phyloP scores from a whole-genome alignment of 2,329 filamentous ascomycete species.

The Cryphonectria radicalis region DNA sequence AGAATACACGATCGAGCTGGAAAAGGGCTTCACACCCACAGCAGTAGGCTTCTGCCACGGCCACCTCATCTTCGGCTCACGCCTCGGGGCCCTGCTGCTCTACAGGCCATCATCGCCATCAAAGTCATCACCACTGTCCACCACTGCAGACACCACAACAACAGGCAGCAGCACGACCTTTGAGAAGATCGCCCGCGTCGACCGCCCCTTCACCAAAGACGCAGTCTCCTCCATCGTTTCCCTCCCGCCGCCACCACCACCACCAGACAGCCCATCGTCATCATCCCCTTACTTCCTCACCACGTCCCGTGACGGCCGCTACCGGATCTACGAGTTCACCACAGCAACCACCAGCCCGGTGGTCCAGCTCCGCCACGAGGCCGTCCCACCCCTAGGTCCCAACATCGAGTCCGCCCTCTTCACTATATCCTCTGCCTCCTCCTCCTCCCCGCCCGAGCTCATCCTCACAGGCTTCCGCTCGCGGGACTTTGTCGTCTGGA shows the following conservation, averaged over 20 bases:
- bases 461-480: conserved; percentile 81
- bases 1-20: conserved; percentile 43
- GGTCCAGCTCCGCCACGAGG: conserved; percentile 66
- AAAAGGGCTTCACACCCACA: conserved; percentile 55
- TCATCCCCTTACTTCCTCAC: conserved; percentile 60
- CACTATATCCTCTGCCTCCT: conserved; percentile 29
- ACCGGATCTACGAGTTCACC: conserved; percentile 63
- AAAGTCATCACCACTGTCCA: too few species aligned
- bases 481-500: conserved; percentile 80
- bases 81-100: conserved; percentile 53
- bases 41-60: conserved; percentile 47
- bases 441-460: conserved; percentile 53
- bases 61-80: conserved; percentile 58
- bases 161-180: conserved; percentile 31
- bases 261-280: conserved; percentile 15
- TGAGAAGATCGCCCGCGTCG: conserved; percentile 39
- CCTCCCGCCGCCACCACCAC: conserved; percentile 39
- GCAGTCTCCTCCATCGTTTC: conserved; percentile 70
- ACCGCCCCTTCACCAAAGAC: conserved; percentile 53
- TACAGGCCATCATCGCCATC: conserved; percentile 32
- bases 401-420: conserved; percentile 77
- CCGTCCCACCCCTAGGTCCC: conserved; percentile 71
- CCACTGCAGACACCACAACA: conserved; percentile 24
- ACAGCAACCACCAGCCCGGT: conserved; percentile 30
- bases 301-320: conserved; percentile 77